These are phyloP conservation scores for Fusarium solani-melongenae DNA, from an alignment of 2,329 filamentous ascomycete species.

Conservation along the genomic window DNA sequence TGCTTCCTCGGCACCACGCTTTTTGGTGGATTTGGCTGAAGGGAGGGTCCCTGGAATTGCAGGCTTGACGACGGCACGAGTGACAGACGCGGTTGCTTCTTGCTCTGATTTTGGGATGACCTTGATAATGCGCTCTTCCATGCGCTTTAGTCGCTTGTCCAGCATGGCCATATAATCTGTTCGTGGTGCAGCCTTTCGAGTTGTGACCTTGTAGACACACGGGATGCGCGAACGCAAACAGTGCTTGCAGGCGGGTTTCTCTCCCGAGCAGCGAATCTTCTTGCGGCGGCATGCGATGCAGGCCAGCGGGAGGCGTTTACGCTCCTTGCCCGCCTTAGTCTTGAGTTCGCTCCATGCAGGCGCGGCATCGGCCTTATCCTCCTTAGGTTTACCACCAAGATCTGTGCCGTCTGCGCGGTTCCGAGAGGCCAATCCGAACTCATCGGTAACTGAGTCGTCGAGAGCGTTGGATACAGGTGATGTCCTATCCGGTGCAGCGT, in stretches of 20 bases:
- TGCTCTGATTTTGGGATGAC: slow-evolving; percentile 89
- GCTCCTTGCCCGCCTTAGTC: slow-evolving; percentile 93
- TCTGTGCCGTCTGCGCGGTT: slow-evolving; percentile 65
- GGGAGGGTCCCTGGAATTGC: slow-evolving; percentile 68
- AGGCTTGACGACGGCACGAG: slow-evolving; percentile 87
- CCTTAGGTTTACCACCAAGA: slow-evolving; percentile 63
- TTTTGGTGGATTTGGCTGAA: slow-evolving; percentile 69
- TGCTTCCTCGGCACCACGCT: slow-evolving; percentile 86
- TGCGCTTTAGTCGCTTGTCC: slow-evolving; percentile 92
- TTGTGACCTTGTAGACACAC: slow-evolving; percentile 97
- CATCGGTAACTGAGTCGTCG: slow-evolving; percentile 66
- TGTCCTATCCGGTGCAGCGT: slow-evolving; percentile 56
- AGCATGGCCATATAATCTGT: slow-evolving; percentile 99
- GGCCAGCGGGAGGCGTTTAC: slow-evolving; percentile 90
- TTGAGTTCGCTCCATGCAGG: slow-evolving; percentile 86
- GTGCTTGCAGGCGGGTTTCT: slow-evolving; percentile 98
- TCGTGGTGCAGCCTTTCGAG: slow-evolving; percentile 89
- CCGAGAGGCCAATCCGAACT: slow-evolving; percentile 65
- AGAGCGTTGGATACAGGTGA: slow-evolving; percentile 59
- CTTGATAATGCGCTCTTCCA: slow-evolving; percentile 98
- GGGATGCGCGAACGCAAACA: slow-evolving; percentile 92
- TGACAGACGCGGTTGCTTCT: slow-evolving; percentile 73
- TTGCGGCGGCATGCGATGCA: slow-evolving; percentile 97
- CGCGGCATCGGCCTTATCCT: slow-evolving; percentile 67
- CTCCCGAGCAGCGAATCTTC: slow-evolving; percentile 97